A percentile compares a stretch with the other conserved stretches of the same genome.
Conservation (phyloP, 2,329 filamentous ascomycete species). For the Aspergillus pseudoglaucus region DNA sequence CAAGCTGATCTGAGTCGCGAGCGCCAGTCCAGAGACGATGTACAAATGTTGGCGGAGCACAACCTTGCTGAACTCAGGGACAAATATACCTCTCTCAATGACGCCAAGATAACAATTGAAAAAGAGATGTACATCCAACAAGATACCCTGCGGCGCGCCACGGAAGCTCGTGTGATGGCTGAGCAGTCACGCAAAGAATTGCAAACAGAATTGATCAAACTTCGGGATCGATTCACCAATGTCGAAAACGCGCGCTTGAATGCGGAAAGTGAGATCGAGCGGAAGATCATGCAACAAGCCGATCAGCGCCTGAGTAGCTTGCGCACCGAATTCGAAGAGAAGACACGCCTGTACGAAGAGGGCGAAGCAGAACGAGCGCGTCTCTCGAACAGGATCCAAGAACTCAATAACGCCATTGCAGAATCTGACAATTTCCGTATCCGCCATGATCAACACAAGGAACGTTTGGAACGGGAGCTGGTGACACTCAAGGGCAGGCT, state of each 20-base stretch:
- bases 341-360: conserved; percentile 67
- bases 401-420: conserved; percentile 77
- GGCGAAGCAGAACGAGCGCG: conserved; percentile 72
- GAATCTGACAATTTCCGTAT: conserved; percentile 84
- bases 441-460: conserved; percentile 88
- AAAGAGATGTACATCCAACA: conserved; percentile 96
- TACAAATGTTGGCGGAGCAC: conserved; percentile 82
- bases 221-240: conserved; percentile 76
- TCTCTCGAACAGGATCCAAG: conserved; percentile 73
- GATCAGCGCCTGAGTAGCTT: conserved; percentile 73
- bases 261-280: conserved; percentile 74
- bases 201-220: conserved; percentile 72
- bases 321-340: conserved; percentile 71
- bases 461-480: conserved; percentile 83
- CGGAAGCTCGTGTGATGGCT: conserved; percentile 69
- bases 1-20: conserved; percentile 88
- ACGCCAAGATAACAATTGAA: conserved; percentile 94
- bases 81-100: conserved; percentile 79
- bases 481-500: conserved; percentile 85
- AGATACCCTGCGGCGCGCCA: conserved; percentile 78
- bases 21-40: conserved; percentile 87
- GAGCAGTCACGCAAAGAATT: conserved; percentile 88
- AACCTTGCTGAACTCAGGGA: conserved; percentile 75
- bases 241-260: conserved; percentile 80
- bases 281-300: conserved; percentile 68